These are phyloP conservation scores for Backusella westeae DNA, from an alignment of 192 early-diverging fungal genomes.

Conservation along the genomic window DNA sequence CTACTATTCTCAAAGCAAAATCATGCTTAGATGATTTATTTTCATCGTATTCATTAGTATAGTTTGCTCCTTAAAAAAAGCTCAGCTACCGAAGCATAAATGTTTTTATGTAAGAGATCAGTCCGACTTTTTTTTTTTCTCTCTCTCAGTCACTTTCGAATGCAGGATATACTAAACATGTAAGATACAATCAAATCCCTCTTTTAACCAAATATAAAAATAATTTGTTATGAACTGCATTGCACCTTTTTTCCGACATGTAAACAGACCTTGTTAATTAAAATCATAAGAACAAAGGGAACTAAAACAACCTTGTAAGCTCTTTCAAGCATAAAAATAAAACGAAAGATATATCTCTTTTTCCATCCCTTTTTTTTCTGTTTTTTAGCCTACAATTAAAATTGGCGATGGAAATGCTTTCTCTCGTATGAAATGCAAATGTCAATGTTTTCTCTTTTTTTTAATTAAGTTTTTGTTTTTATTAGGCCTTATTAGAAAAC, in stretches of 20 bases:
- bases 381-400: neutral
- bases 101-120: conserved; percentile 7
- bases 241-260: neutral
- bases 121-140: neutral
- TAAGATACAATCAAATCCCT: neutral
- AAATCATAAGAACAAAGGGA: neutral
- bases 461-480: neutral
- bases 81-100: neutral
- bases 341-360: neutral
- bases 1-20: neutral
- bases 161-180: neutral
- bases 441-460: neutral
- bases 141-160: neutral
- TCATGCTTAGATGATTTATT: neutral
- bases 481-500: neutral
- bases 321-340: neutral
- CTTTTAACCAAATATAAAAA: neutral
- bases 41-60: neutral
- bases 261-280: neutral
- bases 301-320: neutral
- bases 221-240: neutral
- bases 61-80: neutral
- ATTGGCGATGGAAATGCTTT: neutral
- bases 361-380: neutral
- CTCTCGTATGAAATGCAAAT: neutral